Base-by-base conservation (phyloP, 2,329 filamentous ascomycete genomes). In the Calonectria pteridis region DNA sequence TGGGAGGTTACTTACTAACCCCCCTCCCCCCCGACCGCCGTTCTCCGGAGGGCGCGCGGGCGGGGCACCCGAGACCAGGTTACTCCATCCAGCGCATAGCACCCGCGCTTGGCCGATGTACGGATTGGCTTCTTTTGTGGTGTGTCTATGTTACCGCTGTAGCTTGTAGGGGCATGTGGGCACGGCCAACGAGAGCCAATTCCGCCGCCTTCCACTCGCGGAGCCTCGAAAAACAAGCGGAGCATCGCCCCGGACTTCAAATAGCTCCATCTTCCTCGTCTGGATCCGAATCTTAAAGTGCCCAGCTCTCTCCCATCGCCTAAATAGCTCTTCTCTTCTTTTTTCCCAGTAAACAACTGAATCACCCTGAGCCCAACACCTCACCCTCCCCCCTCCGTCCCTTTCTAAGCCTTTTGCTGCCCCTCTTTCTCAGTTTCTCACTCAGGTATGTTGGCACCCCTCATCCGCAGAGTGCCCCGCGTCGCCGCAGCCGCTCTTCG, bases 381-480 rank as follows among this genome's bases (percentile, higher is more conserved):
- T 46, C 31, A 26, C 23, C 62, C 10, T 28, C 46, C n/a, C 29
- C 43, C 62, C 33, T 51, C n/a, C n/a, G n/a, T 40, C 55, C 20
- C 35, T n/a, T 51, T 40, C 33, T 37, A 5, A 53, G 23, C 29
- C 46, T 29, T 18, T 63, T 28, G 33, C n/a, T 33, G 26, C 29
- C 43, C 50, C 33, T 26, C 28, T 49, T 40, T 31, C 28, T 50
- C 49, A 63, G 11, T 58, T 58, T 23, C 29, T 53, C 53, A 63
- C 64, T 55, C 67, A 71, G 65, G 75, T 76, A 81, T 81, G 80
- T 74, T 79, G 65, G 67, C 75, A 43, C 71, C 73, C 71, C 67
- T 78, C 35, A 69, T 69, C 65, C 77, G 77, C 46, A 73, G 74
- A 78, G 79, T 77, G 71, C 77, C 78, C 71, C 77, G 76, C 71